A percentile compares a stretch with the other conserved stretches of the same genome.
These are phyloP conservation scores for Pythium chondricola DNA, from an alignment of 352 stramenopile species.

Conservation along the genomic window DNA sequence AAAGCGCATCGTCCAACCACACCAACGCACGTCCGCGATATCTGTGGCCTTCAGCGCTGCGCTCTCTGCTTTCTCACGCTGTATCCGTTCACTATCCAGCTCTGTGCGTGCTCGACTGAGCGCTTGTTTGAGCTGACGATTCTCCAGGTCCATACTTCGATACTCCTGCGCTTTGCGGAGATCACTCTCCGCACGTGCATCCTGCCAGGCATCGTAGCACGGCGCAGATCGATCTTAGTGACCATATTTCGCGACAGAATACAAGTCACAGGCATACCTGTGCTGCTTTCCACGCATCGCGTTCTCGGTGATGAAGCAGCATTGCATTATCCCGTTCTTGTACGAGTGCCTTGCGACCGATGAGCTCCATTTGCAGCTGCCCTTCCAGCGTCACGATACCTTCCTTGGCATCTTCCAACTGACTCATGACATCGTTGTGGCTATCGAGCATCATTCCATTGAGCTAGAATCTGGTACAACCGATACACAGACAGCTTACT, in stretches of 20 bases:
- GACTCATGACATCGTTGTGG: conserved; percentile 23
- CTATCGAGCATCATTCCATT: too few species aligned
- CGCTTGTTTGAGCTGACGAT: conserved; percentile 36
- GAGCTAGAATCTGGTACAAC: too few species aligned
- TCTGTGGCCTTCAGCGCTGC: conserved; percentile 25
- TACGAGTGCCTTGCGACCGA: conserved; percentile 32
- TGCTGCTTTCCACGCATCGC: conserved; percentile 37
- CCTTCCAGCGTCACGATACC: conserved; percentile 38
- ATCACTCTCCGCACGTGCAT: conserved; percentile 16
- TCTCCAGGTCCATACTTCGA: conserved; percentile 42
- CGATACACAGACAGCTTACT: conserved; percentile 15
- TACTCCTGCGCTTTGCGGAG: conserved; percentile 38
- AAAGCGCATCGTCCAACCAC: not conserved
- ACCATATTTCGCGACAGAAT: too few species aligned
- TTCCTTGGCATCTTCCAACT: conserved; percentile 29
- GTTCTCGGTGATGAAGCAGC: conserved; percentile 27
- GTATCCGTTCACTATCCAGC: conserved; percentile 36
- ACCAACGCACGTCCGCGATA: conserved; percentile 29
- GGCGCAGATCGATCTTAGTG: too few species aligned
- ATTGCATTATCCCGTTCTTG: conserved; percentile 41
- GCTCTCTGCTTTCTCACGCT: conserved; percentile 36
- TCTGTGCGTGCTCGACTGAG: conserved; percentile 37
- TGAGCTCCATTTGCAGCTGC: conserved; percentile 49
- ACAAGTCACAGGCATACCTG: conserved; percentile 27
- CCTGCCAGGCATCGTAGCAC: not conserved